These are phyloP conservation scores for Kokia cookei DNA, from an alignment of 441 rosid species.

Conservation along the genomic window DNA sequence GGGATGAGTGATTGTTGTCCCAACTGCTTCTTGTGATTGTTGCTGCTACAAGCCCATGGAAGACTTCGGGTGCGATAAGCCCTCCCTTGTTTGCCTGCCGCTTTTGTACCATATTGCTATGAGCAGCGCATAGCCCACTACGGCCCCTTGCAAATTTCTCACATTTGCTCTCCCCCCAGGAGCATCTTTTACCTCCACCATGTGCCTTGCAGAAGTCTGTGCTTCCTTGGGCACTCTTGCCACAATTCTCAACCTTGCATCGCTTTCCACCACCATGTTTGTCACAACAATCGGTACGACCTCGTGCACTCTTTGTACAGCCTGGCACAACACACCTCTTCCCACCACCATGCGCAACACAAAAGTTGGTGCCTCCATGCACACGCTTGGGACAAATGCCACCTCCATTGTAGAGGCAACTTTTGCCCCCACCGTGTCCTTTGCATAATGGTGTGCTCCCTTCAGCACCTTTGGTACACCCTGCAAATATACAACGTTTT, in stretches of 20 bases:
- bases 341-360: slow-evolving; percentile 97
- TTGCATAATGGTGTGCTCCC: slow-evolving; percentile 93
- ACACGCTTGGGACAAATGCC: slow-evolving; percentile 95
- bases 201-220: slow-evolving; percentile 94
- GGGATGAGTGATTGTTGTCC: slow-evolving; percentile 51
- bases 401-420: slow-evolving; percentile 86
- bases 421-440: slow-evolving; percentile 97
- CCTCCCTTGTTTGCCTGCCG: slow-evolving; percentile 41
- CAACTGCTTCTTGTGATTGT: slow-evolving; percentile 42
- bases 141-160: slow-evolving; percentile 94
- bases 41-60: slow-evolving; percentile 68
- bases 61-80: slow-evolving; percentile 70
- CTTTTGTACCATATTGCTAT: slow-evolving; percentile 63
- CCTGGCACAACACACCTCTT: slow-evolving; percentile 79
- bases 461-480: slow-evolving; percentile 90
- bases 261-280: slow-evolving; percentile 94
- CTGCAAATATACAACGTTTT: slow-evolving; percentile 85
- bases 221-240: slow-evolving; percentile 97
- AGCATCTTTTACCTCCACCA: slow-evolving; percentile 88
- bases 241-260: slow-evolving; percentile 61
- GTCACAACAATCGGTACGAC: slow-evolving; percentile 85
- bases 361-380: slow-evolving; percentile 88
- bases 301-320: slow-evolving; percentile 94
- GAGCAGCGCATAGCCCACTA: slow-evolving; percentile 92
- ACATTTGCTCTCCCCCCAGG: slow-evolving; percentile 73